Evolutionary conservation across 768 basidiomycete species (phyloP), one percentile per base, ranked within the genome.

Genomic region (Sporobolomyces roseus): DNA sequence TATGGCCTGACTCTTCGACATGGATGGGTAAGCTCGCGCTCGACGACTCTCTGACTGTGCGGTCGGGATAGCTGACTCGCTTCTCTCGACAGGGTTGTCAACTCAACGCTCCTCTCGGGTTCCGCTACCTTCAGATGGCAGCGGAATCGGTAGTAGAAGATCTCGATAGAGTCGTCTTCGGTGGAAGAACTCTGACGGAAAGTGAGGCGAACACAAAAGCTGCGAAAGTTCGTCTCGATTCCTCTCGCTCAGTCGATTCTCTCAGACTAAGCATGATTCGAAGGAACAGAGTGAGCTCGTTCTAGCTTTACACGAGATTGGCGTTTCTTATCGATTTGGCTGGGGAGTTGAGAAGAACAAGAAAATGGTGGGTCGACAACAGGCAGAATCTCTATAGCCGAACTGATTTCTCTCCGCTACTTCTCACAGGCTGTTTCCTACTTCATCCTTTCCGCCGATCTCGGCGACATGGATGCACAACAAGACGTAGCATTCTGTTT

Each of bases 271-370:
- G 43, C 8, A 48, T 19, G 41, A 19, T 36, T n/a, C 36, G 13
- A 23, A 23, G 9, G 25, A 51, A 19, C 59, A 91, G 86, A 85
- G 82, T 29, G 91, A 93, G 78, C 83, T 94, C 19, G 87, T 92
- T 25, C 82, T 93, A 27, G 90, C 92, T 1, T 88, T 93, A 52
- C 90, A 92, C 76, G 92, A 93, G 79, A 90, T 93, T 6, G 92
- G 90, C 1, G 89, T 91, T 78, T 91, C 90, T 77, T 94, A 92
- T 79, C 89, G 89, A 77, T 89, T 91, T 59, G 92, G 91, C 2
- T 93, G 91, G 91, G 92, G 92, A 12, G 86, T 91, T 17, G 76
- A 80, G 33, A 90, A 90, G 77, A 90, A 93, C 78, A 87, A 89
- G 80, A 90, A 88, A 82, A 90, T 93, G 89, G 90, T 70, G 17